A percentile compares a stretch with the other conserved stretches of the same genome.
Evolutionary conservation across 2,329 filamentous ascomycete genomes (phyloP).

Genomic region (Aureobasidium sp.): DNA sequence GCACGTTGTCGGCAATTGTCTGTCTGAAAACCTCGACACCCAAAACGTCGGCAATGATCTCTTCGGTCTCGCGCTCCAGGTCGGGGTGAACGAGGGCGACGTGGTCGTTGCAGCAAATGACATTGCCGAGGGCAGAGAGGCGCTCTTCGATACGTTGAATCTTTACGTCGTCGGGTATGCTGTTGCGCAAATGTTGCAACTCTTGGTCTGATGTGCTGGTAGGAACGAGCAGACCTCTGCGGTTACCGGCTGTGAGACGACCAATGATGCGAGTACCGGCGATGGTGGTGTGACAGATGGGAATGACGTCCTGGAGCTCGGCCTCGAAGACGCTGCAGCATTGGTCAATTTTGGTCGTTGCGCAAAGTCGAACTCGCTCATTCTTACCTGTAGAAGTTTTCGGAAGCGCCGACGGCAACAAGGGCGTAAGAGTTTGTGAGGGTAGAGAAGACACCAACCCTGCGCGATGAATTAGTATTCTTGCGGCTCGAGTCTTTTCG

Average conservation of each 20-base stretch:
- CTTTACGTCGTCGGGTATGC: constrained; percentile 80
- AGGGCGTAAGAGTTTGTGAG: constrained; percentile 97
- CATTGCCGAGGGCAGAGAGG: constrained; percentile 89
- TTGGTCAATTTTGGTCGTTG: not conserved
- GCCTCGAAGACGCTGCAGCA: constrained; percentile 69
- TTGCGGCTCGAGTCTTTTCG: not conserved
- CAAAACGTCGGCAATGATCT: constrained; percentile 92
- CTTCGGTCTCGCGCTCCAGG: constrained; percentile 93
- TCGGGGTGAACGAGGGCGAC: constrained; percentile 95
- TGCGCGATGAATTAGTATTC: constrained; percentile 30
- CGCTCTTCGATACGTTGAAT: constrained; percentile 98
- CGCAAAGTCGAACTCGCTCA: not conserved
- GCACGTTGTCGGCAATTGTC: constrained; percentile 93
- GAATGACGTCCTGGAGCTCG: constrained; percentile 93
- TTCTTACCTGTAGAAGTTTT: constrained; percentile 89
- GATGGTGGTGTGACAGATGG: constrained; percentile 93
- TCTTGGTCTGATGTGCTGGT: constrained; percentile 97
- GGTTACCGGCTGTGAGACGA: constrained; percentile 90
- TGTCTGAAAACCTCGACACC: constrained; percentile 87
- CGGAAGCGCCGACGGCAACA: constrained; percentile 86
- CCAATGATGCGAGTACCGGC: constrained; percentile 94
- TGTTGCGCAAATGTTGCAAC: constrained; percentile 92
- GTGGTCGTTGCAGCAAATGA: constrained; percentile 94
- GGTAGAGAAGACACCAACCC: constrained; percentile 92
- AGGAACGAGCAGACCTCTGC: constrained; percentile 90